These are phyloP conservation scores for Penicillium simplicissimum DNA, from an alignment of 495 filamentous ascomycete genomes.

Conservation along the genomic window DNA sequence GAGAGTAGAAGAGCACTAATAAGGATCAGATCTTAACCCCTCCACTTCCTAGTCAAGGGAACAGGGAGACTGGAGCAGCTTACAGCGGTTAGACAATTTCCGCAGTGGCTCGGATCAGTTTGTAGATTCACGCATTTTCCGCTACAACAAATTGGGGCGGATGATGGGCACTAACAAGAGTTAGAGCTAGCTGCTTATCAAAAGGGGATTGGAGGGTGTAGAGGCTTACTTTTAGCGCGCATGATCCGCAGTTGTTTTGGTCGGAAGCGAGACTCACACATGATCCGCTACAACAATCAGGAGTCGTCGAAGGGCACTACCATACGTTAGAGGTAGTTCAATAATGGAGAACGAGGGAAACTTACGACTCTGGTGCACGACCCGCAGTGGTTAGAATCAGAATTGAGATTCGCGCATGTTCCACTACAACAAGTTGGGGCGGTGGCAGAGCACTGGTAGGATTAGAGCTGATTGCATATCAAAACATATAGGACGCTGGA, in stretches of 20 bases:
- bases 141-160: not conserved
- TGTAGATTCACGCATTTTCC: conserved; percentile 6
- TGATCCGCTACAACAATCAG: conserved; percentile 8
- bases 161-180: not conserved
- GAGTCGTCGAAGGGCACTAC: not conserved
- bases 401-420: conserved; percentile 6
- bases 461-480: not conserved
- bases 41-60: no score
- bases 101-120: conserved; percentile 6
- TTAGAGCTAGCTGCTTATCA: not conserved
- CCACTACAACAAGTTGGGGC: conserved; percentile 20
- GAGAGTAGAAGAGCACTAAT: not conserved
- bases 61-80: not conserved
- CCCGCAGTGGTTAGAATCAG: conserved; percentile 15
- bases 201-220: not conserved
- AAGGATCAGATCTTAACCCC: not conserved
- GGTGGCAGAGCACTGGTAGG: conserved; percentile 1
- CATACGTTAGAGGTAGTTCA: not conserved
- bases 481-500: no score
- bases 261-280: conserved; percentile 7
- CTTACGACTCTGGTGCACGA: no score
- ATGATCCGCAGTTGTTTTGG: conserved; percentile 7
- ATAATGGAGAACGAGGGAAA: not conserved
- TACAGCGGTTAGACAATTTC: not conserved
- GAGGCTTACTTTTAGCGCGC: not conserved